Percentiles rank a stretch among this genome's conserved stretches.
Evolutionary conservation across 768 basidiomycete species (phyloP).

Genomic region (Hortiboletus flavorubellus): DNA sequence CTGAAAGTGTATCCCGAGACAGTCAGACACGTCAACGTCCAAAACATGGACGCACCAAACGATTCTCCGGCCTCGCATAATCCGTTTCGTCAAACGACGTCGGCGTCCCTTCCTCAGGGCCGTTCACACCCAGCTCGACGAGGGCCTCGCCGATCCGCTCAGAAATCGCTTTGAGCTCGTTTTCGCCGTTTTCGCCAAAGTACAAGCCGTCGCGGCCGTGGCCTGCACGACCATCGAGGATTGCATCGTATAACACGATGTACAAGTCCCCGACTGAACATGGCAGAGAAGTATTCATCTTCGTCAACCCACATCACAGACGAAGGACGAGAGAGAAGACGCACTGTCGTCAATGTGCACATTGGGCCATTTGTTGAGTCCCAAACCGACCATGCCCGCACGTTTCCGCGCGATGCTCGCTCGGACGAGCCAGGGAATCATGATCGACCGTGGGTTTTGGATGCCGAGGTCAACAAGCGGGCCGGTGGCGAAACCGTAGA

Average conservation of each 20-base stretch:
- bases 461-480: slow-evolving; percentile 40
- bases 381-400: slow-evolving; percentile 54
- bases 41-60: not conserved
- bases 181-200: slow-evolving; percentile 49
- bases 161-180: slow-evolving; percentile 38
- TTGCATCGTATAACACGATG: slow-evolving; percentile 38
- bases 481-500: slow-evolving; percentile 53
- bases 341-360: slow-evolving; percentile 48
- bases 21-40: not conserved
- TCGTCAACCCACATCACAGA: too few relatives aligned
- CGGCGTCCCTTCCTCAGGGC: slow-evolving; percentile 21
- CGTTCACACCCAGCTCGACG: not conserved
- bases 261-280: slow-evolving; percentile 36
- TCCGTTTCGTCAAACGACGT: slow-evolving; percentile 38
- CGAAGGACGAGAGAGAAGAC: not conserved
- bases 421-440: slow-evolving; percentile 48
- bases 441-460: slow-evolving; percentile 49
- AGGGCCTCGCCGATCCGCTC: slow-evolving; percentile 36
- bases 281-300: not conserved
- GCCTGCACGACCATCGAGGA: slow-evolving; percentile 8
- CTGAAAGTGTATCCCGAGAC: not conserved
- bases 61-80: not conserved
- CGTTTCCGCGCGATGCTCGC: slow-evolving; percentile 44
- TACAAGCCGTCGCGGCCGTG: slow-evolving; percentile 44
- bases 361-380: slow-evolving; percentile 58